These are phyloP conservation scores for Leishmania lainsoni DNA, from an alignment of 208 protist genomes.

Conservation along the genomic window DNA sequence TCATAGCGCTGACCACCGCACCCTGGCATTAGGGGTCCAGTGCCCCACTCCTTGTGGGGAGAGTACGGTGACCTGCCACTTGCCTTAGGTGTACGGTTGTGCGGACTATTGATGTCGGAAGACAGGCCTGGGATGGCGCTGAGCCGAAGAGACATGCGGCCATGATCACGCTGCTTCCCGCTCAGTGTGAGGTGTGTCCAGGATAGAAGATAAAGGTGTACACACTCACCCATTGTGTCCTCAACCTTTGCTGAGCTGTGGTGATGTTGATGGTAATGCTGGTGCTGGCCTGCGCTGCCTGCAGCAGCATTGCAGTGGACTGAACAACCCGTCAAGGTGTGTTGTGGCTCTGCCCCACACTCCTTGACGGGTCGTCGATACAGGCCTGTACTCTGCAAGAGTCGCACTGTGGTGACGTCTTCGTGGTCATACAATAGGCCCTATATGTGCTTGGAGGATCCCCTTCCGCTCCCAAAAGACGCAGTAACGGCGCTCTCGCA, in stretches of 20 bases:
- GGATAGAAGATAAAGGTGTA: no score
- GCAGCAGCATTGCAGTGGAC: background rate
- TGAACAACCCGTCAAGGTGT: background rate
- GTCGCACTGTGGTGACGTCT: background rate
- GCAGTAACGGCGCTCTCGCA: background rate
- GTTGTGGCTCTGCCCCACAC: no score
- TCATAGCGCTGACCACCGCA: background rate
- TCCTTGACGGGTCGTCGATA: background rate
- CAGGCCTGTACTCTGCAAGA: background rate
- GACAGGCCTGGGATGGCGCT: background rate
- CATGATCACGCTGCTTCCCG: background rate
- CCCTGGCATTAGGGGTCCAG: background rate
- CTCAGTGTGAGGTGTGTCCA: background rate
- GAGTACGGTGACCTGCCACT: no score
- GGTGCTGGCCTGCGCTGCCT: background rate
- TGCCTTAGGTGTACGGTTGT: background rate
- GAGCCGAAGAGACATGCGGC: background rate
- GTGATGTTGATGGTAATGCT: background rate
- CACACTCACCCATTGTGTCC: background rate
- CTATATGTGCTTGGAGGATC: background rate
- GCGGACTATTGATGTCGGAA: background rate
- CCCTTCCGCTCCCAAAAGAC: background rate
- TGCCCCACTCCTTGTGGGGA: no score
- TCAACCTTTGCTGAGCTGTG: background rate
- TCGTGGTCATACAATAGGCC: background rate